Base-by-base conservation (phyloP, 176 grass and related monocot genomes). In the Elaeis guineensis region DNA sequence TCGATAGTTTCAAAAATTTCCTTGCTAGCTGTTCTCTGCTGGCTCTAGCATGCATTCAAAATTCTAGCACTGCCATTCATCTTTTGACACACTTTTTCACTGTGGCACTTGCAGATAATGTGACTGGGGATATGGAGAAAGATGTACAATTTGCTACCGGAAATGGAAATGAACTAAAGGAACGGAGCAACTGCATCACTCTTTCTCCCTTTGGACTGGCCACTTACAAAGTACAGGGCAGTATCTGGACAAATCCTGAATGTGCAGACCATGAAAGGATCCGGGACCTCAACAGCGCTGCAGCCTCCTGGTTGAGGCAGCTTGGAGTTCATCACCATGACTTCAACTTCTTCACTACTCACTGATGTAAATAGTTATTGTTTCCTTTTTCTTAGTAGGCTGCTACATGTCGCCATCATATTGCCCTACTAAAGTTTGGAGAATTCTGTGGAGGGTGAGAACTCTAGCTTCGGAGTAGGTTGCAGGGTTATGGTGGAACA, bases 251-350 rank as follows among this genome's bases (percentile, higher is more conserved):
- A 30, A 57, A 71, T 17, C 49, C 70, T 0, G 82, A 66, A 25
- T 66, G 74, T 17, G 69, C 63, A 0, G 69, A 82, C 14, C 0
- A 22, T 4, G 61, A 48, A 57, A 65, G 14, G 60, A 6, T 78
- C 1, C 55, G 17, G 2, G 53, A 53, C 1, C 77, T 94, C 17
- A 62, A 79, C 3, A 79, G 75, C 51, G 84, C 84, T 4, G 81
- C 81, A 1, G 17, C 71, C 8, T 85, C 89, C 17, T 95, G 89
- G 85, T 54, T 95, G 65, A 95, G 80, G 69, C 89, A 95, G 63
- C 73, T 95, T 17, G 69, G 72, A 17, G 81, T 78, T 4, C 67
- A 82, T 16, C 89, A 95, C 4, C 81, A 83, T 12, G 89, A 94
- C 64, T 94, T 85, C 16, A 73, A 60, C 19, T 94, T 88, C 71